Evolutionary conservation across 805 yeast genomes (phyloP).

Genomic region (Candida koratica): DNA sequence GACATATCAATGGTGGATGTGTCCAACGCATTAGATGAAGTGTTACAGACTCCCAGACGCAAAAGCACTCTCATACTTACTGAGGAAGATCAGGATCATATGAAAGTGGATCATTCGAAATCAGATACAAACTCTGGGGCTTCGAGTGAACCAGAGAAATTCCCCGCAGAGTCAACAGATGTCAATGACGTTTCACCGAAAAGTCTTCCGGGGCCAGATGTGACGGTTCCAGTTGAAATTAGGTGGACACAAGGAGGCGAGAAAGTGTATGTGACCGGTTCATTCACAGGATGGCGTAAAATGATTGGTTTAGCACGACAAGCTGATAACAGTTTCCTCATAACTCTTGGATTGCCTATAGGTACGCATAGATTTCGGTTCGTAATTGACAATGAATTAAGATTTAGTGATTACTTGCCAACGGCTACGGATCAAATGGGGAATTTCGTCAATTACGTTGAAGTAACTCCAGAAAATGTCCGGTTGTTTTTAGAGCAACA

Average conservation of each 20-base stretch:
- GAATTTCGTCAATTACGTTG: slow-evolving; percentile 87
- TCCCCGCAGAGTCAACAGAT: slow-evolving; percentile 9
- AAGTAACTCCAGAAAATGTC: slow-evolving; percentile 50
- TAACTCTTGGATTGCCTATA: slow-evolving; percentile 73
- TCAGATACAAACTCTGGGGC: not conserved
- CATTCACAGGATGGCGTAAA: slow-evolving; percentile 97
- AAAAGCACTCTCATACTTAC: slow-evolving; percentile 70
- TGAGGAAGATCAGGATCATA: slow-evolving; percentile 60
- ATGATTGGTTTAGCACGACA: slow-evolving; percentile 80
- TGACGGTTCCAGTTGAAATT: slow-evolving; percentile 57
- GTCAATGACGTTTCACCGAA: slow-evolving; percentile 1
- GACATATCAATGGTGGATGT: slow-evolving; percentile 45
- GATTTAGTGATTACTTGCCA: slow-evolving; percentile 85
- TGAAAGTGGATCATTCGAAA: slow-evolving; percentile 32
- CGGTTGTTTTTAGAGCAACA: slow-evolving; percentile 27
- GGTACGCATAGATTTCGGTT: slow-evolving; percentile 93
- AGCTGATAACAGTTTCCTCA: slow-evolving; percentile 54
- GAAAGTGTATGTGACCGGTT: slow-evolving; percentile 93
- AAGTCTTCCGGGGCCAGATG: slow-evolving; percentile 22
- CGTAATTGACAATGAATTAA: slow-evolving; percentile 87
- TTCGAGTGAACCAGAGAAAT: slow-evolving; percentile 20
- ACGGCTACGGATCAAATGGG: slow-evolving; percentile 98
- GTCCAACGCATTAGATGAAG: slow-evolving; percentile 25
- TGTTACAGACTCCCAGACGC: slow-evolving; percentile 41
- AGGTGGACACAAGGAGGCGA: slow-evolving; percentile 97